phyloP scores from a whole-genome alignment of 2,329 filamentous ascomycete genomes.

The Ophiostoma tasmaniense region DNA sequence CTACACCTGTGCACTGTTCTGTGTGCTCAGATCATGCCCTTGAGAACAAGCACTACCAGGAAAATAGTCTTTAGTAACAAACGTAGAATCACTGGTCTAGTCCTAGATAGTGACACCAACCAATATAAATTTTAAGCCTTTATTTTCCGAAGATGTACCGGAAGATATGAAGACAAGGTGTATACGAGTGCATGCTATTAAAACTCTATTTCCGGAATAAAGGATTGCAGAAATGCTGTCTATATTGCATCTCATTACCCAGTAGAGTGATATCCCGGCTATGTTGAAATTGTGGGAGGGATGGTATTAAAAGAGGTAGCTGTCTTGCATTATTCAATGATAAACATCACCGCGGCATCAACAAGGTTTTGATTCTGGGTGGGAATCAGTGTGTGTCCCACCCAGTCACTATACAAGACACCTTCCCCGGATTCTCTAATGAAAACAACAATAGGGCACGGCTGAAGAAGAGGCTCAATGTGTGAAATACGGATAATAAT shows the following conservation, averaged over 20 bases:
- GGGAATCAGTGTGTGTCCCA: neutral
- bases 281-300: neutral
- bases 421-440: neutral
- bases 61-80: too few species aligned
- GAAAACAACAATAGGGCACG: neutral
- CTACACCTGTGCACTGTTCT: too few species aligned
- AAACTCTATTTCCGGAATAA: too few species aligned
- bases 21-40: too few species aligned
- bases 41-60: too few species aligned
- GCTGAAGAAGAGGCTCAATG: neutral
- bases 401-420: neutral
- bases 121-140: too few species aligned
- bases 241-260: neutral
- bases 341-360: neutral
- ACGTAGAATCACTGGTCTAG: too few species aligned
- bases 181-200: too few species aligned
- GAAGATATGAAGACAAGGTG: too few species aligned
- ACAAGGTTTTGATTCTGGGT: neutral
- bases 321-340: neutral
- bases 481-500: neutral
- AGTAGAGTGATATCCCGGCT: neutral
- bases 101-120: too few species aligned
- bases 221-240: neutral
- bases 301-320: neutral
- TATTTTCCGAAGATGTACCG: too few species aligned